Base-by-base conservation (phyloP, 495 filamentous ascomycete species). In the Ascodesmis nigricans region DNA sequence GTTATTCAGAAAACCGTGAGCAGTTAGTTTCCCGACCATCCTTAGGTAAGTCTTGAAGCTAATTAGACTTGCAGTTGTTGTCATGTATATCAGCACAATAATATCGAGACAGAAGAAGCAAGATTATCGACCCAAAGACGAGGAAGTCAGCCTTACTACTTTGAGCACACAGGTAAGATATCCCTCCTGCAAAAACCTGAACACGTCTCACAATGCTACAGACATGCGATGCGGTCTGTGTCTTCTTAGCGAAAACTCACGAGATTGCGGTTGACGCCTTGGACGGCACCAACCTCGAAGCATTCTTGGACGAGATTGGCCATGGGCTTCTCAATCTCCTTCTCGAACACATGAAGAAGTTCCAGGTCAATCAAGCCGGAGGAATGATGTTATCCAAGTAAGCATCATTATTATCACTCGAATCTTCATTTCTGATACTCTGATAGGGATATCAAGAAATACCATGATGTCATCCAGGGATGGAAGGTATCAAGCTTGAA, bases 281-380 rank as follows among this genome's bases (percentile, higher is more conserved):
- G 30, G 74, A 79, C 50, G 69, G 75, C 5, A 60, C 69, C 23
- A 95, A 92, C 47, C 60, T 87, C 3, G 66, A 71, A 16, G 58
- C 72, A 21, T 73, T 95, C 44, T 64, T 71, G 37, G 72, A 69
- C n/a, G 90, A 95, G 57, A 71, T 95, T 18, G 83, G 81, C 16
- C 54, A 78, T 8, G 75, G 73, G 32, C 64, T 87, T 18, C 75
- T 80, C 38, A 58, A 56, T 20, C 61, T 84, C 2, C 61, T 99
- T 13, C 68, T 95, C 33, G 78, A 83, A 41, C 90, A 99, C 57
- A 77, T 95, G 57, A 91, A 87, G 47, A 79, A 78, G 44, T 95
- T 90, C 57, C 67, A 67, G 28, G 80, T 95, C 25, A 91, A 77
- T 51, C 77, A 81, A 21, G 76, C 82, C 0, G 90, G 90, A 29